A percentile compares a stretch with the other conserved stretches of the same genome.
These are phyloP conservation scores for Aspergillus carbonarius DNA, from an alignment of 2,329 filamentous ascomycete genomes.

Conservation along the genomic window DNA sequence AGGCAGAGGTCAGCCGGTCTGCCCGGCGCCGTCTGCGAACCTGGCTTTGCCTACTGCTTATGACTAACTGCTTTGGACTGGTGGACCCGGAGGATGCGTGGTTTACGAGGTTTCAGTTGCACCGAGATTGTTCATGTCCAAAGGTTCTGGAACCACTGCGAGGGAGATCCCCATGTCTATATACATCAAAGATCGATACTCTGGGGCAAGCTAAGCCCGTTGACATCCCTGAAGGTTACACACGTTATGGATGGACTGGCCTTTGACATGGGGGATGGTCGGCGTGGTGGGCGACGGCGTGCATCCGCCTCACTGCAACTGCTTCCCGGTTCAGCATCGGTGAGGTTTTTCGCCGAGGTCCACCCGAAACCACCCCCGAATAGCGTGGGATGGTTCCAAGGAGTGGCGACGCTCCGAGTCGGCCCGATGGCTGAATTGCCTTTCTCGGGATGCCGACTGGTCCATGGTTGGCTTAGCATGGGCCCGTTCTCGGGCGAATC, in stretches of 20 bases:
- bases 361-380: background rate
- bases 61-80: background rate
- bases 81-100: background rate
- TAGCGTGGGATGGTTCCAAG: background rate
- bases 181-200: background rate
- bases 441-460: conserved; percentile 6
- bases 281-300: background rate
- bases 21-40: background rate
- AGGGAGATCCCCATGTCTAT: background rate
- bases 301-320: background rate
- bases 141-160: background rate
- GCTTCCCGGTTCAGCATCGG: conserved; percentile 1
- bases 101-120: background rate
- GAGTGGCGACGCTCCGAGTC: conserved; percentile 1
- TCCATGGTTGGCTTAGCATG: background rate
- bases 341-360: conserved; percentile 6
- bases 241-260: background rate
- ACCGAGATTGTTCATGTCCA: background rate
- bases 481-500: background rate
- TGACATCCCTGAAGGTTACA: background rate
- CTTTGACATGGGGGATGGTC: background rate
- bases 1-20: background rate
- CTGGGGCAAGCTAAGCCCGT: background rate
- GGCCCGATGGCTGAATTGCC: conserved; percentile 1
- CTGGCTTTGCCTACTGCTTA: background rate